phyloP scores from a whole-genome alignment of 495 filamentous ascomycete species.

The Bathelium albidoporum region DNA sequence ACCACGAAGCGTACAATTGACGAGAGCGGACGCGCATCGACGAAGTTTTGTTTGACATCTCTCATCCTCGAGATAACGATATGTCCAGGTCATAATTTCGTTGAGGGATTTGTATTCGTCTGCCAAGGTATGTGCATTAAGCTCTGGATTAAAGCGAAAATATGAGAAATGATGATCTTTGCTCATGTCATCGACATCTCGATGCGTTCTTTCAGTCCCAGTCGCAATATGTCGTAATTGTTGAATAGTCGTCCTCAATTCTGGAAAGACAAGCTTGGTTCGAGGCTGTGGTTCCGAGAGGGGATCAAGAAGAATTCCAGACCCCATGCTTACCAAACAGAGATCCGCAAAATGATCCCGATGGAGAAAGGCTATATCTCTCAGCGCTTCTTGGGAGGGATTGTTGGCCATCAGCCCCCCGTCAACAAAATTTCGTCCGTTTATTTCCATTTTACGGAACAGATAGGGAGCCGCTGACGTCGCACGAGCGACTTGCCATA shows the following conservation, averaged over 20 bases:
- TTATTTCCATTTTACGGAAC: constrained; percentile 35
- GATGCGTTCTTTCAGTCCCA: neutral
- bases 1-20: neutral
- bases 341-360: neutral
- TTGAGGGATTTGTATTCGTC: neutral
- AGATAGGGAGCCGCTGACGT: constrained; percentile 38
- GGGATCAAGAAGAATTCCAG: neutral
- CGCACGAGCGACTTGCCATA: constrained; percentile 36
- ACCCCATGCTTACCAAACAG: neutral
- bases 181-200: neutral
- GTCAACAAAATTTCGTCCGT: constrained; percentile 32
- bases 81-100: neutral
- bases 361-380: neutral
- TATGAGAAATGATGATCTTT: neutral
- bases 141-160: neutral
- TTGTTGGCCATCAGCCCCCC: constrained; percentile 39
- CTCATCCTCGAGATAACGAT: neutral
- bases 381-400: constrained; percentile 23
- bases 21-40: neutral
- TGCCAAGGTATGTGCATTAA: neutral
- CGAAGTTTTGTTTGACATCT: neutral
- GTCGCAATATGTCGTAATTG: neutral
- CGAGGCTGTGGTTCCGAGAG: neutral
- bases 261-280: neutral
- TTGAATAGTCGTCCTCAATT: neutral